phyloP scores from a whole-genome alignment of 805 yeast species.

The Debaryomyces prosopidis region DNA sequence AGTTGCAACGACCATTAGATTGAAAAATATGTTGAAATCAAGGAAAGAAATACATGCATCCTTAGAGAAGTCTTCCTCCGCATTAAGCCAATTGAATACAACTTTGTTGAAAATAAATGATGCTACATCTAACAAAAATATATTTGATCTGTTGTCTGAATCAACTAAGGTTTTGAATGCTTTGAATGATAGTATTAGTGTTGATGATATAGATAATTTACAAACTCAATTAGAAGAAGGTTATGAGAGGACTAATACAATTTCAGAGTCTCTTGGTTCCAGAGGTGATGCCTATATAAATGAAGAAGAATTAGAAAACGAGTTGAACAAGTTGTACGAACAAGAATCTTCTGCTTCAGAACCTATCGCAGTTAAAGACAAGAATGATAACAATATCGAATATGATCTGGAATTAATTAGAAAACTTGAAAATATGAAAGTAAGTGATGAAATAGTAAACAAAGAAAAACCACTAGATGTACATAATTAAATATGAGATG shows the following conservation, averaged over 20 bases:
- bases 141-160: constrained; percentile 24
- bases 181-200: constrained; percentile 26
- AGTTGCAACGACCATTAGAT: constrained; percentile 12
- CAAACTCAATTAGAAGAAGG: constrained; percentile 31
- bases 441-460: constrained; percentile 6
- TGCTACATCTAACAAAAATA: constrained; percentile 26
- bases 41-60: constrained; percentile 16
- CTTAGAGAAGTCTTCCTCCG: constrained; percentile 14
- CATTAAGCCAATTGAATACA: constrained; percentile 20
- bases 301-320: constrained; percentile 25
- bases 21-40: constrained; percentile 16
- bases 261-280: constrained; percentile 22
- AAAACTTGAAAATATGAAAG: constrained; percentile 12
- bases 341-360: constrained; percentile 3
- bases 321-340: constrained; percentile 4
- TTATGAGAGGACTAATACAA: constrained; percentile 25
- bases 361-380: constrained; percentile 2
- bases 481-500: not conserved
- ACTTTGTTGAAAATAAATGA: constrained; percentile 36
- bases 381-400: not conserved
- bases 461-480: constrained; percentile 3
- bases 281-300: constrained; percentile 14
- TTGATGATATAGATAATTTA: constrained; percentile 27
- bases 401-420: constrained; percentile 9
- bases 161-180: constrained; percentile 25